Evolutionary conservation across 2,329 filamentous ascomycete species (phyloP).

Genomic region (Ustilaginoidea virens): DNA sequence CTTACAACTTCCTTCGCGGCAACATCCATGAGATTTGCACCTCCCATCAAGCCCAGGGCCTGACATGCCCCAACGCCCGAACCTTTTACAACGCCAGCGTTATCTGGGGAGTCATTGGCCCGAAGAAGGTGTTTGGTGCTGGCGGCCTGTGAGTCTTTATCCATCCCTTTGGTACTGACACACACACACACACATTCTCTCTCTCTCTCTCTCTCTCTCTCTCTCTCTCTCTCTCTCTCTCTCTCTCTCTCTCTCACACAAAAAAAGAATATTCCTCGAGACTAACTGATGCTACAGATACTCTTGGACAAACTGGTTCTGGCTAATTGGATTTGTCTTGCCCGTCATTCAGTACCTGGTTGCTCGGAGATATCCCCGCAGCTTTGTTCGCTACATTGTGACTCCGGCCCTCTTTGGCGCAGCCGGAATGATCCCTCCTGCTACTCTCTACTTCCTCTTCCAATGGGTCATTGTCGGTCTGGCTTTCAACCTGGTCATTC

Average conservation of each 20-base stretch:
- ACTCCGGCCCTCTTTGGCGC: slow-evolving; percentile 38
- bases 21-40: slow-evolving; percentile 39
- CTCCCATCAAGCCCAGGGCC: slow-evolving; percentile 28
- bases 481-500: slow-evolving; percentile 38
- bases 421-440: slow-evolving; percentile 33
- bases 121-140: slow-evolving; percentile 17
- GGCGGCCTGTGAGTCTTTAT: slow-evolving; percentile 13
- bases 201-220: too few species aligned
- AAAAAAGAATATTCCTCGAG: background rate
- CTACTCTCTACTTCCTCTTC: slow-evolving; percentile 38
- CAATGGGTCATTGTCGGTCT: slow-evolving; percentile 39
- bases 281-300: slow-evolving; percentile 20
- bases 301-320: slow-evolving; percentile 36
- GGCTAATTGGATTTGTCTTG: slow-evolving; percentile 32
- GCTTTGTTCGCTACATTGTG: slow-evolving; percentile 31
- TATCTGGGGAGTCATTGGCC: slow-evolving; percentile 44
- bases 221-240: too few species aligned
- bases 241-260: too few species aligned
- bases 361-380: slow-evolving; percentile 30
- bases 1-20: slow-evolving; percentile 24
- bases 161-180: too few species aligned
- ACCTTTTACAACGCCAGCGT: slow-evolving; percentile 46
- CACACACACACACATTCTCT: too few species aligned
- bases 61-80: slow-evolving; percentile 39
- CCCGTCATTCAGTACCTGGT: slow-evolving; percentile 33